Percentiles rank a stretch among this genome's conserved stretches.
Evolutionary conservation across 2,329 filamentous ascomycete genomes (phyloP).

Genomic region (Cercospora nicotianae): DNA sequence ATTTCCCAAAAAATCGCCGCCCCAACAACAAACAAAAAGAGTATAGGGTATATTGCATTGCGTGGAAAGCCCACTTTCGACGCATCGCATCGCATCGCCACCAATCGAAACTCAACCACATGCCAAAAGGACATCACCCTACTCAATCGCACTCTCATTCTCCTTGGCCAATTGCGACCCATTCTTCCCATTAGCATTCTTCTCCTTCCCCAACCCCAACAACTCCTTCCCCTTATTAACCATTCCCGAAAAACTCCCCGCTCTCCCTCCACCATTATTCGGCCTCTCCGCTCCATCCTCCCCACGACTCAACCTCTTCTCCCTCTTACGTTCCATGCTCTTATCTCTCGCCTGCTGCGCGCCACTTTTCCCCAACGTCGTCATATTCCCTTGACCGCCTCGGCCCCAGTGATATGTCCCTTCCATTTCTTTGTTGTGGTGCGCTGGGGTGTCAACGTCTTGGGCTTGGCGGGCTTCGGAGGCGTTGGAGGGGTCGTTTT

Average conservation of each 20-base stretch:
- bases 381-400: conserved; percentile 72
- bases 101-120: too few species aligned
- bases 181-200: conserved; percentile 7
- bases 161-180: conserved; percentile 5
- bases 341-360: conserved; percentile 44
- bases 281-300: conserved; percentile 23
- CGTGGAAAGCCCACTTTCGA: too few species aligned
- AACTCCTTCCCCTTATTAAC: conserved; percentile 58
- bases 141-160: conserved; percentile 26
- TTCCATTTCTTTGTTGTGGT: conserved; percentile 55
- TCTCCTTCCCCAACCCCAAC: conserved; percentile 46
- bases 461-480: conserved; percentile 74
- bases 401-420: conserved; percentile 67
- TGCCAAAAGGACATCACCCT: too few species aligned
- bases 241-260: conserved; percentile 39
- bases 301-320: conserved; percentile 38
- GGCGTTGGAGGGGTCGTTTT: conserved; percentile 62
- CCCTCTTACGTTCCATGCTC: conserved; percentile 29
- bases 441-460: conserved; percentile 65
- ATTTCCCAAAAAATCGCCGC: not conserved
- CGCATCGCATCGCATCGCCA: too few species aligned
- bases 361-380: conserved; percentile 44
- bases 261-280: conserved; percentile 23
- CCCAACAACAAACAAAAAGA: not conserved
- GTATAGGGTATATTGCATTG: too few species aligned